phyloP scores from a whole-genome alignment of 2,329 filamentous ascomycete genomes.

The Thielaviopsis punctulata region DNA sequence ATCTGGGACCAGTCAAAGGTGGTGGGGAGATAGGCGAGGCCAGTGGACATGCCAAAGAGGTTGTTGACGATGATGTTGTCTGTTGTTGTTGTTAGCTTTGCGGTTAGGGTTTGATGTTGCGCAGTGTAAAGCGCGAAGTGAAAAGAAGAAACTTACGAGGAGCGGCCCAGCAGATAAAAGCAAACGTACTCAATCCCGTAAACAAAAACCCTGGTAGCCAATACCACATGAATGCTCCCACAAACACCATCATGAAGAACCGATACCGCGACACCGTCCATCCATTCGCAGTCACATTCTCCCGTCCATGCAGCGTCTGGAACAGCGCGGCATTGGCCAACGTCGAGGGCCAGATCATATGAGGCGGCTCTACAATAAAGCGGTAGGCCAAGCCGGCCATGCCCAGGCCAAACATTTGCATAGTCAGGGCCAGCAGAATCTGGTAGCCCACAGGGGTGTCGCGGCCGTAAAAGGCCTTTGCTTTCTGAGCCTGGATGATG shows the following conservation, averaged over 20 bases:
- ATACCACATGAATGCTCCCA: slow-evolving; percentile 31
- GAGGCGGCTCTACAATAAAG: slow-evolving; percentile 35
- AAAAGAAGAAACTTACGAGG: slow-evolving; percentile 20
- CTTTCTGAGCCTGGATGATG: slow-evolving; percentile 29
- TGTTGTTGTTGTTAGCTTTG: background rate
- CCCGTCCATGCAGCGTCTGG: slow-evolving; percentile 28
- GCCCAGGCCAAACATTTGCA: slow-evolving; percentile 39
- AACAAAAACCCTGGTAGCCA: slow-evolving; percentile 33
- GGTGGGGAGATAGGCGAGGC: slow-evolving; percentile 41
- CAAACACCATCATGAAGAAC: slow-evolving; percentile 41
- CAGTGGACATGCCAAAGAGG: slow-evolving; percentile 39
- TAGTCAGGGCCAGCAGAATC: slow-evolving; percentile 34
- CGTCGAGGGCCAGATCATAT: slow-evolving; percentile 42
- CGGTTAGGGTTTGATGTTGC: background rate
- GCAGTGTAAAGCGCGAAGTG: no score
- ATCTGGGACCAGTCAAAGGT: slow-evolving; percentile 36
- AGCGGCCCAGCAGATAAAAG: slow-evolving; percentile 42
- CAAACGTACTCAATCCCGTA: slow-evolving; percentile 33
- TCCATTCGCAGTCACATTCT: slow-evolving; percentile 33
- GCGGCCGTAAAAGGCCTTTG: slow-evolving; percentile 35
- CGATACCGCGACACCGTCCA: slow-evolving; percentile 46
- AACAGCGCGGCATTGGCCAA: slow-evolving; percentile 36
- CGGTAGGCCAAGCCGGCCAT: slow-evolving; percentile 35
- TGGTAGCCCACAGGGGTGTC: slow-evolving; percentile 36
- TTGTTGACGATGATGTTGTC: slow-evolving; percentile 41